Base-by-base conservation (phyloP, 306 rosid species). In the Castanea sativa region DNA sequence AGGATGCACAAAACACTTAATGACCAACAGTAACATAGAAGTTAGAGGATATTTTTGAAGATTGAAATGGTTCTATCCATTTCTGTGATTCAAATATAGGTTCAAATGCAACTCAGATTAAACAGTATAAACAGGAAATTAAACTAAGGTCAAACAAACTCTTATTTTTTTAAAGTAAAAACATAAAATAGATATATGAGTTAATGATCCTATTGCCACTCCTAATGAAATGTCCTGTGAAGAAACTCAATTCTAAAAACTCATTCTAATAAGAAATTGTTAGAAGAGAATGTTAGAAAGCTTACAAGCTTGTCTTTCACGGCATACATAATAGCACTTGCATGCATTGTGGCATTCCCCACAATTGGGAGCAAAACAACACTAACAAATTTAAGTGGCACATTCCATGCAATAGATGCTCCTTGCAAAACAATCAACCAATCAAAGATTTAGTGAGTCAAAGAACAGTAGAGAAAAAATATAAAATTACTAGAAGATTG, bases 331-430 rank as follows among this genome's bases (percentile, higher is more conserved):
- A 93, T 52, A 67, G 97, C 97, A 77, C 94, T 90, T 65, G 97
- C 98, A 87, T 93, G 96, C 84, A 89, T 94, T 11, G 97, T 94
- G 57, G 97, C 98, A 84, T 93, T 91, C 69, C 93, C 94, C 85
- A 88, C 97, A 33, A 93, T 79, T 15, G 98, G 98, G 76, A 93
- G 98, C 87, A 93, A 80, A 80, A 93, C 83, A 59, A 93, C 94
- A 69, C 97, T 90, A 56, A 93, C 91, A 82, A 91, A 93, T 52
- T 93, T 21, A 38, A 93, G 73, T 6, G 97, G 93, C 69, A 91
- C 80, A 25, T 86, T 85, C 89, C 91, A 87, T 51, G 87, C 73
- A 43, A 57, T 35, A 58, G 98, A 93, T 73, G 97, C 97, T 80
- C 92, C 94, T 93, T 90, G 90, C 25, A 75, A 76, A 71, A 75